phyloP scores from a whole-genome alignment of 805 yeast genomes.

The Zygoascus tannicola region DNA sequence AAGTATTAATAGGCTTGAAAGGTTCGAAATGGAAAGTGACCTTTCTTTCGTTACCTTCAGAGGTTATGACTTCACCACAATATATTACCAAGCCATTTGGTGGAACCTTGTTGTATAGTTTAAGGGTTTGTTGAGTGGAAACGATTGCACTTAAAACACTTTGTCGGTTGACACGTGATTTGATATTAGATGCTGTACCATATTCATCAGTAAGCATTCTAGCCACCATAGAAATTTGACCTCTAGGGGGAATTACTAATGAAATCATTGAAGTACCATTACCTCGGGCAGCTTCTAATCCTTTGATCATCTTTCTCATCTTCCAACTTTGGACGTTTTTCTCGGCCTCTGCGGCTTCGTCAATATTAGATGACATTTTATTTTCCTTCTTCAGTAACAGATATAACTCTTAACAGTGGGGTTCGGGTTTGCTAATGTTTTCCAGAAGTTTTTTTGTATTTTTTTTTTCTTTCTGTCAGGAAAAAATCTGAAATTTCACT shows the following conservation, averaged over 20 bases:
- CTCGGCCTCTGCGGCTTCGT: constrained; percentile 55
- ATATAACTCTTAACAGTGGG: too few species aligned
- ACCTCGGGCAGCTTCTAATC: constrained; percentile 87
- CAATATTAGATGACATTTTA: constrained; percentile 12
- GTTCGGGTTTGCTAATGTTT: too few species aligned
- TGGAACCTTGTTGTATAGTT: constrained; percentile 82
- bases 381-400: too few species aligned
- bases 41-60: constrained; percentile 95
- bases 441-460: too few species aligned
- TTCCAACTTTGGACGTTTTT: constrained; percentile 98
- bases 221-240: constrained; percentile 79
- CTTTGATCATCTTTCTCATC: constrained; percentile 85
- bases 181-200: constrained; percentile 97
- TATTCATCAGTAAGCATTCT: constrained; percentile 96
- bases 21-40: constrained; percentile 97
- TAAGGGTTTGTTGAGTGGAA: constrained; percentile 93
- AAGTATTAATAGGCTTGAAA: constrained; percentile 97
- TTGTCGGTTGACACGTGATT: constrained; percentile 92
- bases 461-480: too few species aligned
- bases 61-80: constrained; percentile 97
- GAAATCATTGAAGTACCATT: constrained; percentile 99
- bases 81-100: constrained; percentile 90
- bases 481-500: too few species aligned
- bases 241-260: constrained; percentile 88
- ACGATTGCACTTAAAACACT: constrained; percentile 96